Conservation (phyloP, 352 stramenopile genomes). For the Phytophthora pini region DNA sequence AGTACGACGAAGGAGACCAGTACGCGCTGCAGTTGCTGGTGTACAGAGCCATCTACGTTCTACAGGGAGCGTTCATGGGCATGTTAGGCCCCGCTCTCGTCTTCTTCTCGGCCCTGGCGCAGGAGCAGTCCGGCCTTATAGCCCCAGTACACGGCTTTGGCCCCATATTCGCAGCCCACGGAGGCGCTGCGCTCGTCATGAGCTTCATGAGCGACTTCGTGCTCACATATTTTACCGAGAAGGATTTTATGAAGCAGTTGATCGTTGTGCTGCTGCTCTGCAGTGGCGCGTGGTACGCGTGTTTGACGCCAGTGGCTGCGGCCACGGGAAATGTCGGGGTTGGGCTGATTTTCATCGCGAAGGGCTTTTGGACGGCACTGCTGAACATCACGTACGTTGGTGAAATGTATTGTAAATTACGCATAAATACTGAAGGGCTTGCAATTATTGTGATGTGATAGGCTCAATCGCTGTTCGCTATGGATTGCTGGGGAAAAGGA, state of each 20-base stretch:
- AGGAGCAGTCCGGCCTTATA: slow-evolving; percentile 41
- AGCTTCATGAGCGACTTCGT: slow-evolving; percentile 84
- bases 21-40: slow-evolving; percentile 70
- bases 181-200: slow-evolving; percentile 73
- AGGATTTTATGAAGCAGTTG: slow-evolving; percentile 76
- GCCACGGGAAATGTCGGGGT: slow-evolving; percentile 70
- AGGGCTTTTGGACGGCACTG: slow-evolving; percentile 76
- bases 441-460: slow-evolving; percentile 19
- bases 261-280: slow-evolving; percentile 63
- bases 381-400: slow-evolving; percentile 76
- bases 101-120: slow-evolving; percentile 67
- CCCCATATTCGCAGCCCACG: slow-evolving; percentile 77
- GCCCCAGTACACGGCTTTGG: slow-evolving; percentile 73
- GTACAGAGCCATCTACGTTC: slow-evolving; percentile 72
- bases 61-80: slow-evolving; percentile 73
- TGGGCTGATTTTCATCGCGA: slow-evolving; percentile 76
- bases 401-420: neutral
- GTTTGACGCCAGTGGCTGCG: slow-evolving; percentile 61
- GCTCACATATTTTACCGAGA: slow-evolving; percentile 71
- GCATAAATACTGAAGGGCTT: neutral
- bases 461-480: slow-evolving; percentile 71
- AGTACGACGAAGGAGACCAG: slow-evolving; percentile 48
- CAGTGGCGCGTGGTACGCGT: slow-evolving; percentile 73
- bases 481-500: slow-evolving; percentile 77
- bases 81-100: slow-evolving; percentile 67